These are phyloP conservation scores for Cicer bijugum DNA, from an alignment of 306 rosid species.

Conservation along the genomic window DNA sequence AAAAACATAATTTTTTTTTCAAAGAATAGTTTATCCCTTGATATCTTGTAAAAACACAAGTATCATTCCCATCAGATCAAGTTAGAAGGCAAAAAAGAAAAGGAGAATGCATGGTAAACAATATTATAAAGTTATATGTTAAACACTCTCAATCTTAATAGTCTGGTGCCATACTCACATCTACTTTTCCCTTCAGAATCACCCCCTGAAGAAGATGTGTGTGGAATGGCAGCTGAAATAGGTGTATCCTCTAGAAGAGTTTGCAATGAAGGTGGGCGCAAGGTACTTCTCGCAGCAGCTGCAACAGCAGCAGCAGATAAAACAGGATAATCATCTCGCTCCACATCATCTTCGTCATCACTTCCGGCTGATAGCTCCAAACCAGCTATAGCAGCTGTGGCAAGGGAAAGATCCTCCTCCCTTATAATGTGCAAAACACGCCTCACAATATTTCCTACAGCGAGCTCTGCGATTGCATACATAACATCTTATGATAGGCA, in stretches of 20 bases:
- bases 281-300: constrained; percentile 93
- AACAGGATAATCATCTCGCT: constrained; percentile 64
- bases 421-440: constrained; percentile 94
- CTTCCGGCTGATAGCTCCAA: constrained; percentile 72
- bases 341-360: constrained; percentile 91
- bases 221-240: constrained; percentile 64
- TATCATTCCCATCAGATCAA: constrained; percentile 14
- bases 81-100: constrained; percentile 19
- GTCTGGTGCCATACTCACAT: constrained; percentile 60
- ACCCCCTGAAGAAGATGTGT: constrained; percentile 84
- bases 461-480: constrained; percentile 71
- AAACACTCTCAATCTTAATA: constrained; percentile 42
- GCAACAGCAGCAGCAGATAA: constrained; percentile 92
- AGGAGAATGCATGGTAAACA: background rate
- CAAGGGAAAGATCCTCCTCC: constrained; percentile 91
- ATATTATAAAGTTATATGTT: background rate
- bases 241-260: constrained; percentile 88
- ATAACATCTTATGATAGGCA: constrained; percentile 41
- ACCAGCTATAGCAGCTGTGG: constrained; percentile 82
- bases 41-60: constrained; percentile 8
- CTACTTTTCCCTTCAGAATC: constrained; percentile 95
- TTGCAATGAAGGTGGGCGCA: constrained; percentile 97
- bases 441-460: constrained; percentile 98
- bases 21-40: background rate
- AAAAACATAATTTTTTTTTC: background rate